Evolutionary conservation across 257 asterid species (phyloP), one percentile per base, ranked within the genome.

Genomic region (Scutellaria minor): DNA sequence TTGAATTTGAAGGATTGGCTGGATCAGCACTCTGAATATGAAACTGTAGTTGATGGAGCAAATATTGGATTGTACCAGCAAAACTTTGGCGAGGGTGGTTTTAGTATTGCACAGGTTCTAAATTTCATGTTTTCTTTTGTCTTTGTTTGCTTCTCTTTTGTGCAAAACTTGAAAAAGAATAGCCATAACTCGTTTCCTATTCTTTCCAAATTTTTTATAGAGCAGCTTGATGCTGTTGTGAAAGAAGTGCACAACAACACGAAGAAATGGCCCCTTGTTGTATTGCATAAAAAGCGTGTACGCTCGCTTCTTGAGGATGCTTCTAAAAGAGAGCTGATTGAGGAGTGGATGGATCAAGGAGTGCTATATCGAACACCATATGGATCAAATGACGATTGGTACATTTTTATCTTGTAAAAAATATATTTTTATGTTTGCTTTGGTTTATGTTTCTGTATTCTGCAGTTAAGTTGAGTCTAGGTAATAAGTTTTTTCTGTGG

Each of bases 361-460:
- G 75, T 87, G 65, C 82, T 94, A 24, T 89, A 88, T 78, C 90
- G 84, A 78, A 91, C 97, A 57, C 99, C 99, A 13, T 85, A 83
- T 81, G 99, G 99, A 79, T 94, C 99, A 15, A 94, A 94, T 66
- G 99, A 94, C 67, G 99, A 91, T 64, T 94, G 98, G 99, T 91
- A 77, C 45, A 56, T 47, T n/a, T 31, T 60, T 22, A 41, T 64
- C 64, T 39, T n/a, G 60, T 76, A 57, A 27, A 57, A n/a, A 10
- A 57, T 57, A 12, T 57, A 10, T 51, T n/a, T 68, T 15, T 42
- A 9, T 52, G 5, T 61, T 42, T 50, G 6, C 35, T 18, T 39
- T 39, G 22, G 54, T 64, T 72, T 68, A 22, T 46, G 24, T 55
- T 11, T 60, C 11, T 41, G 3, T 10, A 54, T 10, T 13, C 52